These are phyloP conservation scores for Epichloe typhina DNA, from an alignment of 2,329 filamentous ascomycete genomes.

Conservation along the genomic window DNA sequence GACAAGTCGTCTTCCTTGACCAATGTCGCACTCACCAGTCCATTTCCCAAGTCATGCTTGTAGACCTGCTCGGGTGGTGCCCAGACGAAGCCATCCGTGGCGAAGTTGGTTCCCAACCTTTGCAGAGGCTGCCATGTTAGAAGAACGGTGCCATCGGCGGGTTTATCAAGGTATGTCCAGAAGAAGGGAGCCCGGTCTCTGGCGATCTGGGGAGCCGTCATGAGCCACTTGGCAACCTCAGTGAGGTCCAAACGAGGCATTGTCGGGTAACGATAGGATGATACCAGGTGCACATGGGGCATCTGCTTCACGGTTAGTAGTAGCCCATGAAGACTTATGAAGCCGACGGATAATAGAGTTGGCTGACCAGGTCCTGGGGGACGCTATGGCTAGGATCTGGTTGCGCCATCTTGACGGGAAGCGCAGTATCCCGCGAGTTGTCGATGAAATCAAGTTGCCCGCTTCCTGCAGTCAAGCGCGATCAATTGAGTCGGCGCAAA, in stretches of 20 bases:
- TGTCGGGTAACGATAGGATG: slow-evolving; percentile 65
- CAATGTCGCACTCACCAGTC: slow-evolving; percentile 30
- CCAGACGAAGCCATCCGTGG: slow-evolving; percentile 91
- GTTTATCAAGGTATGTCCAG: slow-evolving; percentile 83
- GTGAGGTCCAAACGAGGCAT: slow-evolving; percentile 58
- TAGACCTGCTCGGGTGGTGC: slow-evolving; percentile 66
- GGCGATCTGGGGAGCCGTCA: slow-evolving; percentile 72
- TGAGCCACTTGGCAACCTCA: slow-evolving; percentile 71
- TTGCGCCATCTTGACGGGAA: slow-evolving; percentile 23
- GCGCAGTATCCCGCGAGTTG: slow-evolving; percentile 1
- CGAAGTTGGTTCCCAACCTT: slow-evolving; percentile 58
- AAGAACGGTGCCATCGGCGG: slow-evolving; percentile 68
- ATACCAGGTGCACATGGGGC: slow-evolving; percentile 81
- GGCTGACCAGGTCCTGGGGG: slow-evolving; percentile 28
- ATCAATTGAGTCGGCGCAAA: not conserved
- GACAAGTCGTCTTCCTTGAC: not conserved
- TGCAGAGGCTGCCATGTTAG: slow-evolving; percentile 79
- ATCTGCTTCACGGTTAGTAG: slow-evolving; percentile 38
- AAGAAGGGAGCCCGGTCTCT: slow-evolving; percentile 76
- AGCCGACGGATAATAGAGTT: not conserved
- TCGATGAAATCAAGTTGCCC: not conserved
- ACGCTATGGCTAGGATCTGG: slow-evolving; percentile 29
- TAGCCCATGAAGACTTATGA: slow-evolving; percentile 3
- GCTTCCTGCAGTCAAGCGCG: not conserved
- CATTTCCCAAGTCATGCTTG: slow-evolving; percentile 56